phyloP scores from a whole-genome alignment of 2,329 filamentous ascomycete species.

The Paraphoma chrysanthemicola region DNA sequence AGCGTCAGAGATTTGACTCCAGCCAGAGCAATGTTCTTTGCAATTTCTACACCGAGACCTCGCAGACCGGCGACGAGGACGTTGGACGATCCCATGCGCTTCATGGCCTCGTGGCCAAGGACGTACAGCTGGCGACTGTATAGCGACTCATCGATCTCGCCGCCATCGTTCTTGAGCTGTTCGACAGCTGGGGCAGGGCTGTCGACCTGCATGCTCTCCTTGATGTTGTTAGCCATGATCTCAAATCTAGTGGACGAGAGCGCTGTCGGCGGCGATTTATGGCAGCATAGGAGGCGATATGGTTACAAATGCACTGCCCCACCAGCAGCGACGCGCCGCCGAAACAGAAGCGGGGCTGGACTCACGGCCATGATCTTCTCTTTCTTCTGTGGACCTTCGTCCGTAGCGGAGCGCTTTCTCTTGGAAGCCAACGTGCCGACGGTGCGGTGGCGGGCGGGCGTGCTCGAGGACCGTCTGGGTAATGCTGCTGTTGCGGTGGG shows the following conservation, averaged over 20 bases:
- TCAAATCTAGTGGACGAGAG: not conserved
- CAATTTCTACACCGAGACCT: slow-evolving; percentile 95
- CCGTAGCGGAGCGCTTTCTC: slow-evolving; percentile 47
- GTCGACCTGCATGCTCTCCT: slow-evolving; percentile 70
- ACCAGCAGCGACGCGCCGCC: slow-evolving; percentile 12
- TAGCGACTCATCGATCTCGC: slow-evolving; percentile 72
- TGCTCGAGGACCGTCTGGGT: slow-evolving; percentile 15
- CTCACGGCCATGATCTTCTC: slow-evolving; percentile 46
- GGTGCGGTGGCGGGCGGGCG: slow-evolving; percentile 26
- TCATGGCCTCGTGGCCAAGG: slow-evolving; percentile 87
- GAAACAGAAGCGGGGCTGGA: slow-evolving; percentile 13
- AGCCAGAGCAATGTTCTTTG: slow-evolving; percentile 97
- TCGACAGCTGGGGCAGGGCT: slow-evolving; percentile 64
- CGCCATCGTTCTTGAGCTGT: slow-evolving; percentile 62
- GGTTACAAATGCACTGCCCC: slow-evolving; percentile 38
- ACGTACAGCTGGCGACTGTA: slow-evolving; percentile 75
- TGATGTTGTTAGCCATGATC: slow-evolving; percentile 16
- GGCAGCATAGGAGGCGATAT: slow-evolving; percentile 7
- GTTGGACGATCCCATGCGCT: slow-evolving; percentile 97
- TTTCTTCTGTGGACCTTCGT: slow-evolving; percentile 50
- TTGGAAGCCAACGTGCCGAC: slow-evolving; percentile 50
- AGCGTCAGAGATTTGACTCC: slow-evolving; percentile 97
- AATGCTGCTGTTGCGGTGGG: slow-evolving; percentile 16
- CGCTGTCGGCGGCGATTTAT: not conserved
- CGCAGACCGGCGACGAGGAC: slow-evolving; percentile 90